These are phyloP conservation scores for Penicillium daleae DNA, from an alignment of 495 filamentous ascomycete genomes.

Conservation along the genomic window DNA sequence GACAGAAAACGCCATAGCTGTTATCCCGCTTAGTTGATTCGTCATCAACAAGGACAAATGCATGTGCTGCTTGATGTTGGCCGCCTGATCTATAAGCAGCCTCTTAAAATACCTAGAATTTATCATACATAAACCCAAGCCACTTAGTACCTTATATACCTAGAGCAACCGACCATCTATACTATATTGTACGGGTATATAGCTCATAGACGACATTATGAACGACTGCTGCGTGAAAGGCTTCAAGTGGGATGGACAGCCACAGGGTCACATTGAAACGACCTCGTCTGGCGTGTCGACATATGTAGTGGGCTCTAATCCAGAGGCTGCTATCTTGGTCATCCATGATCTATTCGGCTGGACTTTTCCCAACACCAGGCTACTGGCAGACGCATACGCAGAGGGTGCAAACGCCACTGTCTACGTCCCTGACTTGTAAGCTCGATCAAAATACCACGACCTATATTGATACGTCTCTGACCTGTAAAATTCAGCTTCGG, in stretches of 20 bases:
- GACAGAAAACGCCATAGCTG: no score
- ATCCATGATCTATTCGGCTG: constrained; percentile 57
- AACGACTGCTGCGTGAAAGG: constrained; percentile 25
- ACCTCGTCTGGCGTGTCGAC: constrained; percentile 39
- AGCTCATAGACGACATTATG: background rate
- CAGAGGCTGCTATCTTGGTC: constrained; percentile 44
- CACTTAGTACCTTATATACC: background rate
- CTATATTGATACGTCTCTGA: background rate
- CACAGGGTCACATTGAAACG: constrained; percentile 36
- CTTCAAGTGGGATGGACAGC: constrained; percentile 54
- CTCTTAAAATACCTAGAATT: background rate
- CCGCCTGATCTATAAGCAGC: background rate
- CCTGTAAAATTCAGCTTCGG: constrained; percentile 27
- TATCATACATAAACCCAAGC: background rate
- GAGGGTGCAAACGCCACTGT: constrained; percentile 53
- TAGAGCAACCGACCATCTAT: background rate
- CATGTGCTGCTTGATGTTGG: background rate
- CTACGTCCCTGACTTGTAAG: constrained; percentile 53
- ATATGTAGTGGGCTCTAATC: constrained; percentile 47
- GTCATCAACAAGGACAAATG: background rate
- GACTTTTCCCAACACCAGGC: constrained; percentile 48
- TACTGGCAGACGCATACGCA: constrained; percentile 55
- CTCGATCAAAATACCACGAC: background rate
- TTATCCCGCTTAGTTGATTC: background rate
- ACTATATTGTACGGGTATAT: background rate